Evolutionary conservation across 768 basidiomycete genomes (phyloP), one percentile per base, ranked within the genome.

Genomic region (Xerocomellus amylosporus): DNA sequence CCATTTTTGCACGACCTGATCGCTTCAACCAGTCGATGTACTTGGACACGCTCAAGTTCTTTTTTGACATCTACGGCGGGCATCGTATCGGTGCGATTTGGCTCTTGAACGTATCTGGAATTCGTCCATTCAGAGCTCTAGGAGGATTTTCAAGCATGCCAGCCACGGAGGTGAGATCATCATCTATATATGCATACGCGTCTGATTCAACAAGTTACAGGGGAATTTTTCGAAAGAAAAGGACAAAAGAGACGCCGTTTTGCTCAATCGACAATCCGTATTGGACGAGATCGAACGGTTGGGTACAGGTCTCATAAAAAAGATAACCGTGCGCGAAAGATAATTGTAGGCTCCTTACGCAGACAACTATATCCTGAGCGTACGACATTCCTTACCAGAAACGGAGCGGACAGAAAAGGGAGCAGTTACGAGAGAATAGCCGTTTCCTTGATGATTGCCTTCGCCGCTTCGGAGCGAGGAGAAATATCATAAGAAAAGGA

Each of bases 41-140:
- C 64, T 75, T 81, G 1, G 87, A 91, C 56, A 87, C 87, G 1
- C 79, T 90, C 58, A 82, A 89, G 53, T 77, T 96, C 37, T 99
- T 98, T 77, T 83, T 84, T 61, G 95, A 98, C 59, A 74, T 81
- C 0, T 78, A 84, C 33, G 97, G 97, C 13, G 93, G 94, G 0
- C 76, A 82, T 53, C 75, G 76, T 33, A 87, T 94, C 48, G 94
- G 91, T 7, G 85, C 79, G 1, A 85, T 97, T 2, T 98, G 93
- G 92, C 90, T 95, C 62, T 87, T 91, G 7, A 76, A 75, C 14
- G 71, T 91, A 33, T 80, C 79, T 52, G 73, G 78, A 24, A 71
- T 82, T 1, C 75, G 86, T 43, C 77, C 84, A 5, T 93, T 95
- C 76, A 84, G 88, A 56, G 90, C 93, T 8, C 75, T 94, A 42